Percentiles rank a stretch among this genome's conserved stretches.
Conservation (phyloP, 2,329 filamentous ascomycete species). For the Xylariaceae sp. region DNA sequence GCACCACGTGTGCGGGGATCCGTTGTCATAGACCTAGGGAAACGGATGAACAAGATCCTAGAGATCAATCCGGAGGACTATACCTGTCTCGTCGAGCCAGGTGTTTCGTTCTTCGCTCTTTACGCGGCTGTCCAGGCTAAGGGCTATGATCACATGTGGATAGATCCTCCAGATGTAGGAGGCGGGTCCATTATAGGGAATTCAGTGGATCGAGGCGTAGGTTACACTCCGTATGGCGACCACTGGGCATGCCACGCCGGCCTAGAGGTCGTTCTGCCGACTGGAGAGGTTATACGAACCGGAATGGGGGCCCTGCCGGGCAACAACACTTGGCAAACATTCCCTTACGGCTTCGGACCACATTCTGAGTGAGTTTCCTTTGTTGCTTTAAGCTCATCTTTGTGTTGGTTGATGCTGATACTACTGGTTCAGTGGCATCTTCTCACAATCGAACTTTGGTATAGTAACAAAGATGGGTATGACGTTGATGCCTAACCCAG, state of each 20-base stretch:
- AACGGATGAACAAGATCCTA: constrained; percentile 49
- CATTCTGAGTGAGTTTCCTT: constrained; percentile 27
- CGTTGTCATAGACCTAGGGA: constrained; percentile 49
- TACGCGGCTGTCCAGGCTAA: constrained; percentile 42
- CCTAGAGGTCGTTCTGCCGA: constrained; percentile 41
- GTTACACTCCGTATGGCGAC: constrained; percentile 44
- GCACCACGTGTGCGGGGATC: constrained; percentile 49
- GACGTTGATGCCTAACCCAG: constrained; percentile 49
- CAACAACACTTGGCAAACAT: constrained; percentile 40
- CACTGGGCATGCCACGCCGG: constrained; percentile 40
- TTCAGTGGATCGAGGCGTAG: constrained; percentile 42
- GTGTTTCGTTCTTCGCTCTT: constrained; percentile 50
- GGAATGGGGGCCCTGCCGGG: constrained; percentile 37
- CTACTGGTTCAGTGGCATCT: constrained; percentile 37
- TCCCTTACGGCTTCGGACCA: constrained; percentile 40
- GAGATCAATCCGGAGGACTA: constrained; percentile 47
- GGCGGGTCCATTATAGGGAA: constrained; percentile 46
- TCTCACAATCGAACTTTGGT: constrained; percentile 47
- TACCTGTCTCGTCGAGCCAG: constrained; percentile 51
- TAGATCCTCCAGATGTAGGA: constrained; percentile 40
- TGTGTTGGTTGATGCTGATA: no score
- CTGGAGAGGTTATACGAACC: constrained; percentile 39
- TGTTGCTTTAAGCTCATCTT: not conserved
- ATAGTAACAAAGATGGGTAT: constrained; percentile 52
- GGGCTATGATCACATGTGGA: constrained; percentile 38